Percentiles rank a stretch among this genome's conserved stretches.
phyloP scores from a whole-genome alignment of 2,329 filamentous ascomycete genomes.

The Paracamarosporium sp. region DNA sequence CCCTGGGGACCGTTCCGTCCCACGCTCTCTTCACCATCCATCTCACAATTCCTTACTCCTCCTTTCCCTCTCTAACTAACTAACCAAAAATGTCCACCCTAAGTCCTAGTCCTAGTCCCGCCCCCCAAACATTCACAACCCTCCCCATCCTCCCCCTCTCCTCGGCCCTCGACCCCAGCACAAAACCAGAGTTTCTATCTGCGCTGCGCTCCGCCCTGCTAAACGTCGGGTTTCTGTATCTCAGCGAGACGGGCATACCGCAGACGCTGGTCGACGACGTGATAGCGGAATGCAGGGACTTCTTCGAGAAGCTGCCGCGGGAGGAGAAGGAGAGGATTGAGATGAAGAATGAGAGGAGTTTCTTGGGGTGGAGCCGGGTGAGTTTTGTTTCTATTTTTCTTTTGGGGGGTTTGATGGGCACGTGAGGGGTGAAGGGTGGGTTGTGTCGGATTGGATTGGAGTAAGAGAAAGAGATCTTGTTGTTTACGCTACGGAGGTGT shows the following conservation, averaged over 20 bases:
- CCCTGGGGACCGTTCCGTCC: too few relatives aligned
- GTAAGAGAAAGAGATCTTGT: background rate
- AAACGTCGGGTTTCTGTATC: slow-evolving; percentile 87
- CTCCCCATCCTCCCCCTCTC: slow-evolving; percentile 82
- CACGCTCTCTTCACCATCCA: too few relatives aligned
- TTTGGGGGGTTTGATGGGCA: background rate
- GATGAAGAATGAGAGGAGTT: slow-evolving; percentile 58
- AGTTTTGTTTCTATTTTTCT: slow-evolving; percentile 26
- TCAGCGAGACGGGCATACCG: slow-evolving; percentile 71
- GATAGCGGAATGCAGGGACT: slow-evolving; percentile 70
- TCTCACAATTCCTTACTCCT: background rate
- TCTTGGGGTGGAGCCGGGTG: slow-evolving; percentile 56
- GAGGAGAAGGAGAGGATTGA: slow-evolving; percentile 74
- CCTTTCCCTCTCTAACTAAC: too few relatives aligned
- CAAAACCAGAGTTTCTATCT: slow-evolving; percentile 75
- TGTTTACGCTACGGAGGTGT: background rate
- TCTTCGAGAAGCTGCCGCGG: slow-evolving; percentile 74
- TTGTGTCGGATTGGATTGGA: too few relatives aligned
- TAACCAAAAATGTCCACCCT: too few relatives aligned
- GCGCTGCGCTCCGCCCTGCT: slow-evolving; percentile 78
- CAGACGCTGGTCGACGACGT: slow-evolving; percentile 70
- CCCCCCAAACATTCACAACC: slow-evolving; percentile 62
- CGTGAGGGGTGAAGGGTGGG: background rate
- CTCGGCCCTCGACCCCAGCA: slow-evolving; percentile 67
- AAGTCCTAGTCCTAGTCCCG: too few relatives aligned